Base-by-base conservation (phyloP, 192 early-diverging fungal genomes). In the Haplosporangium gracile region DNA sequence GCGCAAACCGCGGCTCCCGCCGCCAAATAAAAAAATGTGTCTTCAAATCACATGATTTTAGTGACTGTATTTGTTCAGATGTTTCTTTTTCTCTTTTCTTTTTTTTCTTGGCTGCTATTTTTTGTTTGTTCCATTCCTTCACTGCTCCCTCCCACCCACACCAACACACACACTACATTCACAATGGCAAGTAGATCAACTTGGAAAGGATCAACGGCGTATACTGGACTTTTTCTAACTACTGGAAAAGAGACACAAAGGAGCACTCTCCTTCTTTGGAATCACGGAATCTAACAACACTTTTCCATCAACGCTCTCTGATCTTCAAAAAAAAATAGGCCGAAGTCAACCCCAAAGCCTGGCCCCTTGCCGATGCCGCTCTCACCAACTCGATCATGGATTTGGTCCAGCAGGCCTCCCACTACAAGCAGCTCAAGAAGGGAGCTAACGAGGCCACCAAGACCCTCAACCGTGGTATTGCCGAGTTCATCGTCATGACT, bases 401-500 rank as follows among this genome's bases (percentile, higher is more conserved):
- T 88, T 93, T 99, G 68, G 96, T 98, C 76, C 98, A 99, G 91
- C 98, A 99, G 91, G 98, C 98, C 51, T 95, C 96, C 60, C 97
- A 99, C 94, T 99, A 99, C 95, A 99, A 99, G 93, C 98, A 99
- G 91, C 93, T 98, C 80, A 98, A 98, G 92, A 98, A 98, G 94
- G 98, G 98, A 86, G 98, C 98, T 87, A 99, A 99, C 94, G 98
- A 99, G 91, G 96, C 97, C 32, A 99, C 97, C 82, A 99, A 99
- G 93, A 99, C 98, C 57, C 94, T 99, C 69, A 99, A 99, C 95
- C 95, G 98, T 82, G 97, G 97, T 93, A 98, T 97, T 88, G 93
- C 97, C 82, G 98, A 99, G 92, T 99, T 99, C 92, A 97, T 99
- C 85, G 94, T 99, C 88, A 95, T 99, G 97, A 96, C 98, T 53